A percentile compares a stretch with the other conserved stretches of the same genome.
Conservation (phyloP, 2,329 filamentous ascomycete genomes). For the Plenodomus lindquistii region DNA sequence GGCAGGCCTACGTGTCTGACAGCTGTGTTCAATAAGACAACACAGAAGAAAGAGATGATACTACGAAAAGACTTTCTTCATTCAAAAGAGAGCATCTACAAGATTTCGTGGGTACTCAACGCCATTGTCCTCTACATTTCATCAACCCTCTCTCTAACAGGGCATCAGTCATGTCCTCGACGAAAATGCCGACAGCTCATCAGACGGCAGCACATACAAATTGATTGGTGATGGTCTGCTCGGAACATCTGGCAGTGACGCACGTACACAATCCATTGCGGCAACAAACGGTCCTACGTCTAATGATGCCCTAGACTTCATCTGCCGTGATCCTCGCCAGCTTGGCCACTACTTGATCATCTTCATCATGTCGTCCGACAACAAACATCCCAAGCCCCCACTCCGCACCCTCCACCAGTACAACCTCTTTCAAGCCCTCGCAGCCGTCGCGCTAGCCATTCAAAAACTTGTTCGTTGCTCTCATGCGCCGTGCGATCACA, state of each 20-base stretch:
- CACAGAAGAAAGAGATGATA: conserved; percentile 70
- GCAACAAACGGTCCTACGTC: conserved; percentile 39
- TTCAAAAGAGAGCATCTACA: conserved; percentile 71
- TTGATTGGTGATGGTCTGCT: conserved; percentile 34
- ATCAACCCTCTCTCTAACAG: no score
- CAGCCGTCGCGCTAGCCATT: no score
- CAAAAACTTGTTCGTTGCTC: no score
- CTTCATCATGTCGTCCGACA: no score
- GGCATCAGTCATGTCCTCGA: conserved; percentile 39
- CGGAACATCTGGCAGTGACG: conserved; percentile 43
- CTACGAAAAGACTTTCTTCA: conserved; percentile 69
- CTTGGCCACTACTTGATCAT: no score
- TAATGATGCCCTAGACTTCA: conserved; percentile 35
- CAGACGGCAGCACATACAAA: conserved; percentile 44
- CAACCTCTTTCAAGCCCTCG: no score
- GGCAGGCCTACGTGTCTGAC: conserved; percentile 81
- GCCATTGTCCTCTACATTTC: no score
- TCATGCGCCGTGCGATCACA: no score
- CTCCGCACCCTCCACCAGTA: no score
- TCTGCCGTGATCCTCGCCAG: conserved; percentile 35
- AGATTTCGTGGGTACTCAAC: conserved; percentile 68
- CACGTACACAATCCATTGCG: conserved; percentile 42
- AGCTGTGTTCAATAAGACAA: conserved; percentile 75
- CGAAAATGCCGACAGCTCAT: conserved; percentile 32
- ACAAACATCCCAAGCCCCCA: no score